Evolutionary conservation across 1,284 basidiomycete genomes (phyloP).

Genomic region (Fomitopsis pinicola): DNA sequence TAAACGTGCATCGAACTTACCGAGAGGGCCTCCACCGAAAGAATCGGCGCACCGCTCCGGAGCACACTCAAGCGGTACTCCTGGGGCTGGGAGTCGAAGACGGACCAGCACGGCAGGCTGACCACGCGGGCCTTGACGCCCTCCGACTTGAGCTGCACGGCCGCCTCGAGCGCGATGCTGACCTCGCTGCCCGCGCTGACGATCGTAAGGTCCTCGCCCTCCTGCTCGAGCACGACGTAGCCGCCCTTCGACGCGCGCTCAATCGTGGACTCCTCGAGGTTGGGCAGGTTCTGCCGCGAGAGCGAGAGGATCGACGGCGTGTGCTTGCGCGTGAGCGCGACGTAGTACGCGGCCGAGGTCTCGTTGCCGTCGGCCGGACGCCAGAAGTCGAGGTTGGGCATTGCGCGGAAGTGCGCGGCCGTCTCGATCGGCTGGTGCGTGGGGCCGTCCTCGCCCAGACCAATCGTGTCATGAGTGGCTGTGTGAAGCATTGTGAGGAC

Average conservation of each 20-base stretch:
- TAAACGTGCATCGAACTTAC: conserved; percentile 30
- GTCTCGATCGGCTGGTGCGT: conserved; percentile 96
- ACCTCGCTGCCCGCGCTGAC: conserved; percentile 91
- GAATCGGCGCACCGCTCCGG: conserved; percentile 83
- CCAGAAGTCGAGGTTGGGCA: conserved; percentile 90
- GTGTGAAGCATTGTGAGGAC: conserved; percentile 16
- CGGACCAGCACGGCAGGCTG: conserved; percentile 85
- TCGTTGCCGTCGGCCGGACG: conserved; percentile 93
- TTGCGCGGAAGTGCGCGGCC: conserved; percentile 81
- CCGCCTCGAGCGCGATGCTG: conserved; percentile 81
- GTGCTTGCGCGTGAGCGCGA: conserved; percentile 66
- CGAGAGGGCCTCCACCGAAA: conserved; percentile 85
- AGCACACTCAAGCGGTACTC: conserved; percentile 84
- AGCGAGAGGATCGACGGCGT: conserved; percentile 89
- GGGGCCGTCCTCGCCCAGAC: conserved; percentile 93
- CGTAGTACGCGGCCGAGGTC: conserved; percentile 86
- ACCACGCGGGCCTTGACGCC: conserved; percentile 83
- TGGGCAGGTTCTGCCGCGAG: conserved; percentile 90
- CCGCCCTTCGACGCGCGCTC: conserved; percentile 84
- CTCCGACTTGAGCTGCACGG: conserved; percentile 67
- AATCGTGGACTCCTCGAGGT: conserved; percentile 85
- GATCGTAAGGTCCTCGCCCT: conserved; percentile 78
- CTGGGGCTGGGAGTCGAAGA: conserved; percentile 82
- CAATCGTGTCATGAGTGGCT: conserved; percentile 89
- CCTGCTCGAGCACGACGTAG: conserved; percentile 84